These are phyloP conservation scores for Mycena epipterygia DNA, from an alignment of 768 basidiomycete genomes.

Conservation along the genomic window DNA sequence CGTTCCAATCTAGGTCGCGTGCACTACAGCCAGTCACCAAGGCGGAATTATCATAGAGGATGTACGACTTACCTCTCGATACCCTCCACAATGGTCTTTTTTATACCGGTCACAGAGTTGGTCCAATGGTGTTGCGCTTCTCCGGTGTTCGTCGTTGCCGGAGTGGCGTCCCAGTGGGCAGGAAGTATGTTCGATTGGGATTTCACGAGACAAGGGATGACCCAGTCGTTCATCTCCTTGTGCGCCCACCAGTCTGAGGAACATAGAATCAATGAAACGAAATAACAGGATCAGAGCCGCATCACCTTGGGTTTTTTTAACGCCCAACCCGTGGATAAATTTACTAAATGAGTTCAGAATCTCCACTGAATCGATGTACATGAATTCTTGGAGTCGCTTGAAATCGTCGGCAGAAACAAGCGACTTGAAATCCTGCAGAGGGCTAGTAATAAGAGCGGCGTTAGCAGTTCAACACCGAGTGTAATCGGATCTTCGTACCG, in stretches of 20 bases:
- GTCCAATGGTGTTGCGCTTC: constrained; percentile 5
- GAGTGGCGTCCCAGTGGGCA: too few relatives aligned
- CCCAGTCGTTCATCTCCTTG: not conserved
- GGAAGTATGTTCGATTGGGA: not conserved
- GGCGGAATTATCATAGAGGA: too few relatives aligned
- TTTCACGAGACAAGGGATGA: not conserved
- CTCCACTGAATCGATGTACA: constrained; percentile 17
- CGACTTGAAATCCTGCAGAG: not conserved
- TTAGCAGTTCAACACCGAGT: not conserved
- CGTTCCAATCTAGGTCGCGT: too few relatives aligned
- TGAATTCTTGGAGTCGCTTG: not conserved
- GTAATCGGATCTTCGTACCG: too few relatives aligned
- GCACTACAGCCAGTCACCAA: too few relatives aligned
- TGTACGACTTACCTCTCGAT: not conserved
- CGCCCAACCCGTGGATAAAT: not conserved
- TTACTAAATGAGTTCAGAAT: not conserved
- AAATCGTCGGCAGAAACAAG: not conserved
- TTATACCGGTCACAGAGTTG: not conserved
- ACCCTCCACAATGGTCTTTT: not conserved
- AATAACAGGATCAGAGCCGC: too few relatives aligned
- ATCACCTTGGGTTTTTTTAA: not conserved
- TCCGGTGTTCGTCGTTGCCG: not conserved
- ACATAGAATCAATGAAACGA: too few relatives aligned
- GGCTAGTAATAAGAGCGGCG: not conserved
- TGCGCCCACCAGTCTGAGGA: too few relatives aligned